Conservation (phyloP, 345 rosid species). For the Hibiscus mutabilis region DNA sequence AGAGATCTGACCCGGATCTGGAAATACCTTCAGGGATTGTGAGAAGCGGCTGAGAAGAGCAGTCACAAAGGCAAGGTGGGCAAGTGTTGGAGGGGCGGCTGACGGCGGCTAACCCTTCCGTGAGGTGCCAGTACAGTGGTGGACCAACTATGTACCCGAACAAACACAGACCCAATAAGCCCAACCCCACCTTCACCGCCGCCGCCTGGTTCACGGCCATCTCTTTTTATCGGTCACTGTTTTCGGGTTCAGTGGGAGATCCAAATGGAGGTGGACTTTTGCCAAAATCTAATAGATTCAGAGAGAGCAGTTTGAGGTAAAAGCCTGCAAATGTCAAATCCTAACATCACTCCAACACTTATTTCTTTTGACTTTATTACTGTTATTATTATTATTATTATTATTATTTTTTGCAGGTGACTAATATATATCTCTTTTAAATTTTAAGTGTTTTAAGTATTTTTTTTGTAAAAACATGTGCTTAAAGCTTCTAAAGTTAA, state of each 20-base stretch:
- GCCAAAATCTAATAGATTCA: neutral
- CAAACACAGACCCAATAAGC: constrained; percentile 53
- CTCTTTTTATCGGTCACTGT: neutral
- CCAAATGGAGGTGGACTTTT: neutral
- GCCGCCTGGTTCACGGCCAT: constrained; percentile 46
- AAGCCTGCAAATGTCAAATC: neutral
- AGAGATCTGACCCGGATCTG: constrained; percentile 9
- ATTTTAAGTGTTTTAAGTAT: no score
- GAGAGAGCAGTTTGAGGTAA: neutral
- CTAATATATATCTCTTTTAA: no score
- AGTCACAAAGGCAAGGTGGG: constrained; percentile 67
- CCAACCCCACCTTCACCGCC: constrained; percentile 43
- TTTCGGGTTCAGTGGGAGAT: neutral
- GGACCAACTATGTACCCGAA: constrained; percentile 76
- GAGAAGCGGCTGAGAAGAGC: constrained; percentile 70
- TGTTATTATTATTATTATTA: no score
- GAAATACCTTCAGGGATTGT: constrained; percentile 58
- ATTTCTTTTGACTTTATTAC: neutral
- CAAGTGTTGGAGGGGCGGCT: constrained; percentile 41
- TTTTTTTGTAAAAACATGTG: no score
- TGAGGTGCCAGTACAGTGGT: constrained; percentile 86
- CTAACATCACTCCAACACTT: neutral
- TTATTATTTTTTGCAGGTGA: no score
- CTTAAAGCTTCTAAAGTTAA: no score
- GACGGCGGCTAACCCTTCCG: constrained; percentile 56